Percentiles rank a stretch among this genome's conserved stretches.
These are phyloP conservation scores for Cocos nucifera DNA, from an alignment of 176 grass and related monocot species.

Conservation along the genomic window DNA sequence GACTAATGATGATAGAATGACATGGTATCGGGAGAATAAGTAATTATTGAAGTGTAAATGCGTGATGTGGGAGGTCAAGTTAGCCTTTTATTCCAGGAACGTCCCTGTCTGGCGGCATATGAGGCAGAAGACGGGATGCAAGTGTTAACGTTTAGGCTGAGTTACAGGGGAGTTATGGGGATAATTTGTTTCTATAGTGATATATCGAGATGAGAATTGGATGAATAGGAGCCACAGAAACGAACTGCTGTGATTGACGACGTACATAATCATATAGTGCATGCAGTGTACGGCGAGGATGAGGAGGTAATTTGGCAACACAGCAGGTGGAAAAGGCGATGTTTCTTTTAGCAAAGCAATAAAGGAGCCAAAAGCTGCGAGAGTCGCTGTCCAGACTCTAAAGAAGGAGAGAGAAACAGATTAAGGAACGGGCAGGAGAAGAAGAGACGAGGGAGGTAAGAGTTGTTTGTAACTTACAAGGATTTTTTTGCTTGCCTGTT, in stretches of 20 bases:
- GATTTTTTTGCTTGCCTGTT: no score
- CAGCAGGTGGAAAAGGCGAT: constrained; percentile 29
- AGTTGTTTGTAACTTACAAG: not conserved
- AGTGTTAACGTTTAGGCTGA: no score
- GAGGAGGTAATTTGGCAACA: constrained; percentile 10
- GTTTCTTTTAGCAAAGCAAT: constrained; percentile 72
- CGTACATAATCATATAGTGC: no score
- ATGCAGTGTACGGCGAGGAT: no score
- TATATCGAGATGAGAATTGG: not conserved
- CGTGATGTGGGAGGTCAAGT: no score
- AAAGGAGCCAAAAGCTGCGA: constrained; percentile 45
- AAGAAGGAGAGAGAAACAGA: not conserved
- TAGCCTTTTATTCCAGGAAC: not conserved
- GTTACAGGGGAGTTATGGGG: no score
- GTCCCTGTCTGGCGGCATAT: constrained; percentile 3
- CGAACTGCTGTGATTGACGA: no score
- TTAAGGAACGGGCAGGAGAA: not conserved
- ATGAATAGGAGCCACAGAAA: not conserved
- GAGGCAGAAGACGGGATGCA: not conserved
- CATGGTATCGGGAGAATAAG: no score
- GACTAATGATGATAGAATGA: no score
- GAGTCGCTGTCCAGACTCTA: constrained; percentile 14
- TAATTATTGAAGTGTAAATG: no score
- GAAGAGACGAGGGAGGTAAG: not conserved
- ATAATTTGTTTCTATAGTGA: not conserved